phyloP scores from a whole-genome alignment of 1,284 basidiomycete genomes.

The Earliella scabrosa region DNA sequence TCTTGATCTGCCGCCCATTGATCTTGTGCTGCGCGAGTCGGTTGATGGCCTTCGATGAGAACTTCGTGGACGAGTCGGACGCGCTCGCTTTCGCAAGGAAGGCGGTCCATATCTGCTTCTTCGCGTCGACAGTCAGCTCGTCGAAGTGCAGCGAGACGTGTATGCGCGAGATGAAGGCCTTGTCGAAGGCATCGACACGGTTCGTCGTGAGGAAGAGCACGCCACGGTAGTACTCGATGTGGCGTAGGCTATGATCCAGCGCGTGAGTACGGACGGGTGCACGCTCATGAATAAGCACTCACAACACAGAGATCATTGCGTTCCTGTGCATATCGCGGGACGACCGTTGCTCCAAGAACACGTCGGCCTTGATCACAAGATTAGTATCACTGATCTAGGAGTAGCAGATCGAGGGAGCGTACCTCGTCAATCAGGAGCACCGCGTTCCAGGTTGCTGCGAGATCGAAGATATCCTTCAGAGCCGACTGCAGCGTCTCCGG shows the following conservation, averaged over 20 bases:
- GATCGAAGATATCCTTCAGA: slow-evolving; percentile 36
- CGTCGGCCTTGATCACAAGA: slow-evolving; percentile 16
- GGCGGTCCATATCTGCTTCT: slow-evolving; percentile 56
- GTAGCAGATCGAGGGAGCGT: slow-evolving; percentile 26
- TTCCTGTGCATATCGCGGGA: slow-evolving; percentile 59
- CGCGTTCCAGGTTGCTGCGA: slow-evolving; percentile 63
- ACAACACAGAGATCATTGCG: slow-evolving; percentile 65
- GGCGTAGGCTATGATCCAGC: slow-evolving; percentile 40
- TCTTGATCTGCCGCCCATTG: slow-evolving; percentile 70
- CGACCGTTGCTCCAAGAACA: slow-evolving; percentile 65
- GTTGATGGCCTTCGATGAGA: slow-evolving; percentile 45
- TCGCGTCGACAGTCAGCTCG: slow-evolving; percentile 51
- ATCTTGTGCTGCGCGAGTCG: slow-evolving; percentile 51
- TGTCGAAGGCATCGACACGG: slow-evolving; percentile 63
- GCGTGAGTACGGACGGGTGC: too few species aligned
- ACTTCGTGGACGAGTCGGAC: slow-evolving; percentile 18
- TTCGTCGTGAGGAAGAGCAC: slow-evolving; percentile 71
- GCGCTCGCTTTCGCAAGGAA: slow-evolving; percentile 48
- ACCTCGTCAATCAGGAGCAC: slow-evolving; percentile 52
- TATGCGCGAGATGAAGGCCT: slow-evolving; percentile 68
- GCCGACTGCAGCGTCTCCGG: slow-evolving; percentile 36
- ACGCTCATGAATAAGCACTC: too few species aligned
- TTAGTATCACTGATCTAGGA: not conserved
- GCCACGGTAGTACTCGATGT: slow-evolving; percentile 65
- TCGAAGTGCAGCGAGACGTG: slow-evolving; percentile 65